Evolutionary conservation across 2,329 filamentous ascomycete genomes (phyloP), one percentile per base, ranked within the genome.

Genomic region (Setomelanomma holmii): DNA sequence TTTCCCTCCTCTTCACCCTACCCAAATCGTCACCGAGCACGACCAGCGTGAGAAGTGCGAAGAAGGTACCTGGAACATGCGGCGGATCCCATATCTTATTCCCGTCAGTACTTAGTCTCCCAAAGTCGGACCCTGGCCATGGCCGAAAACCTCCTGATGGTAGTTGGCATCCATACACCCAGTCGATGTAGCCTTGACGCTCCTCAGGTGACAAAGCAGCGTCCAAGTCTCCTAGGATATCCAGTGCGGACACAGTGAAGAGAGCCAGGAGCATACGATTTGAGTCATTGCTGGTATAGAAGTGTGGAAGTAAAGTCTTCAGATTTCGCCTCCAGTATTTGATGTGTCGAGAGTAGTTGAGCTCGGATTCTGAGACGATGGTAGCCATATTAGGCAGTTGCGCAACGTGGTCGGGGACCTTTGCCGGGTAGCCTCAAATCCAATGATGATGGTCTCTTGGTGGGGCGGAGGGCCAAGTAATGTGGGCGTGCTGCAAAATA

Each of bases 271-370:
- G 89, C 80, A 98, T 89, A 66, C 95, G 92, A 67, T 89, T 93
- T 63, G 91, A 91, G 78, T 99, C 95, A 73, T 89, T 95, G 72
- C 87, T 83, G 14, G 90, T 96, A 79, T 98, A 99, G 57, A 86
- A 82, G 40, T 87, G 83, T 0, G 95, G 95, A 5, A 99, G 86
- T 56, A 89, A 84, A 20, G 88, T 89, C 72, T 89, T 89, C 60
- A 95, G 84, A 73, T 93, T 97, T 71, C 93, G 88, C 61, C 92
- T 85, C 88, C 93, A 99, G 83, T 97, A 99, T 71, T 89, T 91
- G 71, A 95, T 80, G 74, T 99, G 95, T 51, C 65, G 69, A 27
- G 69, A 53, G 55, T 71, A 69, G 64, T 76, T 73, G 49, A 77
- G 60, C 5, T 47, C 59, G 30, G 61, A 56, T 40, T 71, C 63